phyloP scores from a whole-genome alignment of 495 filamentous ascomycete genomes.

The Penicillium longicatenatum region DNA sequence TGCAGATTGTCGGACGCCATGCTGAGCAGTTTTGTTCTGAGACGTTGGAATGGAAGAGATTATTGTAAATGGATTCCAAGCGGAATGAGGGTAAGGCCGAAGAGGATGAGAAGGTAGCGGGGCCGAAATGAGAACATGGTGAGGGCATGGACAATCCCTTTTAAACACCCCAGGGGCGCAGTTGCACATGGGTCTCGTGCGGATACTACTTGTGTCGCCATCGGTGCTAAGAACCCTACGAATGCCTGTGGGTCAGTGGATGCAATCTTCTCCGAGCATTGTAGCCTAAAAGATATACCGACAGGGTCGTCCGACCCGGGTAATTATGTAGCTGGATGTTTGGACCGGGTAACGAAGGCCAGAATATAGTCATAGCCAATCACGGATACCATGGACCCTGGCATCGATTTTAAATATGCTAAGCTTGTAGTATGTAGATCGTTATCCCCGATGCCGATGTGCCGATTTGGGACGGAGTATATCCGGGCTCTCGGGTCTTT shows the following conservation, averaged over 20 bases:
- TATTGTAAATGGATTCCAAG: constrained; percentile 8
- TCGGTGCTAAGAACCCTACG: background rate
- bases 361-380: background rate
- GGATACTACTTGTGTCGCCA: background rate
- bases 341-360: background rate
- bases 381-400: background rate
- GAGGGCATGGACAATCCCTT: background rate
- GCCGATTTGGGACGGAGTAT: background rate
- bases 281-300: background rate
- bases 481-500: background rate
- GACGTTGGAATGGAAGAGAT: background rate
- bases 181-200: background rate
- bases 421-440: background rate
- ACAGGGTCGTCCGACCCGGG: background rate
- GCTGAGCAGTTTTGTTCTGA: constrained; percentile 1
- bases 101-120: constrained; percentile 3
- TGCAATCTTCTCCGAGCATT: background rate
- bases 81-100: constrained; percentile 4
- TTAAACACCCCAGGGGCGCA: background rate
- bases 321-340: background rate
- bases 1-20: constrained; percentile 5
- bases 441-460: background rate
- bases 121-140: background rate
- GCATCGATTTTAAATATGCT: background rate
- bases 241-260: background rate